These are phyloP conservation scores for Aspergillus versicolor DNA, from an alignment of 2,329 filamentous ascomycete species.

Conservation along the genomic window DNA sequence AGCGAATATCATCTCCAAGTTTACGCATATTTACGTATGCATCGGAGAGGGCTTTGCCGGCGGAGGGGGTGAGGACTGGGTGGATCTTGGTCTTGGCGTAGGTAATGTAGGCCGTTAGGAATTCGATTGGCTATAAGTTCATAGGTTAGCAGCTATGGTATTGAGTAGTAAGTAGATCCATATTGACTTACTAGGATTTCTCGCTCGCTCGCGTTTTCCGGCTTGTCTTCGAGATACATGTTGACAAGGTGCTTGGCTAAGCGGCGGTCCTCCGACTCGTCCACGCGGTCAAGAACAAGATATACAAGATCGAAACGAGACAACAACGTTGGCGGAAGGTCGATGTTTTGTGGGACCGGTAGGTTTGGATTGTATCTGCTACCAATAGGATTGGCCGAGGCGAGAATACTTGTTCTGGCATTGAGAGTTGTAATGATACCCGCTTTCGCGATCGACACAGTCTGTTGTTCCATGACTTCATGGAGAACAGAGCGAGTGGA, in stretches of 20 bases:
- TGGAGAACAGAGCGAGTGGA: slow-evolving; percentile 71
- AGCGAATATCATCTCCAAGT: slow-evolving; percentile 81
- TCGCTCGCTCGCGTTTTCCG: slow-evolving; percentile 72
- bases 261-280: slow-evolving; percentile 84
- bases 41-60: slow-evolving; percentile 78
- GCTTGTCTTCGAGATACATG: slow-evolving; percentile 94
- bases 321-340: slow-evolving; percentile 88
- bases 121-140: slow-evolving; percentile 74
- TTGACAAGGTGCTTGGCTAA: slow-evolving; percentile 89
- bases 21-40: slow-evolving; percentile 95
- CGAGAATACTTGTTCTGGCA: slow-evolving; percentile 90
- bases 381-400: slow-evolving; percentile 95
- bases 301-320: slow-evolving; percentile 98
- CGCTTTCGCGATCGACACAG: slow-evolving; percentile 74
- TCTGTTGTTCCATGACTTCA: slow-evolving; percentile 81
- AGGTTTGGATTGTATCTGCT: slow-evolving; percentile 96
- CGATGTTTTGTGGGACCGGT: slow-evolving; percentile 96
- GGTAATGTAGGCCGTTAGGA: slow-evolving; percentile 94
- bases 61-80: slow-evolving; percentile 74
- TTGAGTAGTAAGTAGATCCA: background rate
- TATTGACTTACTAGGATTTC: slow-evolving; percentile 72
- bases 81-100: slow-evolving; percentile 87
- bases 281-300: slow-evolving; percentile 88
- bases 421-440: slow-evolving; percentile 87
- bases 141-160: slow-evolving; percentile 6